Evolutionary conservation across 345 rosid genomes (phyloP).

Genomic region (Streptanthus diversifolius): DNA sequence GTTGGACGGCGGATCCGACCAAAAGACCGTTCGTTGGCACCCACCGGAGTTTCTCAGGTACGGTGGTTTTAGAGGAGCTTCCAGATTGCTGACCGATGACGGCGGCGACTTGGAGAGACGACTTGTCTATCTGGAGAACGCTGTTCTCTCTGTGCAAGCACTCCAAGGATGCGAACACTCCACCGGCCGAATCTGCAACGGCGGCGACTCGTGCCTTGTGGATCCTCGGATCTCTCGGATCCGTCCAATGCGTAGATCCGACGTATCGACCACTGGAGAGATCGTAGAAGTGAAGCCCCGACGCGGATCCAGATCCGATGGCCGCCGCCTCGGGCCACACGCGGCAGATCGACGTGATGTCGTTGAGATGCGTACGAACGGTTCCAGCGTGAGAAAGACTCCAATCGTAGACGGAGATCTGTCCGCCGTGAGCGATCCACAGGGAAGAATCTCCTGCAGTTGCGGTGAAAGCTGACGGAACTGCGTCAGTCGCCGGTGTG

Average conservation of each 20-base stretch:
- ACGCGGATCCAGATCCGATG: slow-evolving; percentile 53
- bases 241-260: slow-evolving; percentile 75
- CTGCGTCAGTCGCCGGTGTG: slow-evolving; percentile 61
- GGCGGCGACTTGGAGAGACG: slow-evolving; percentile 62
- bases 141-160: slow-evolving; percentile 79
- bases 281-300: slow-evolving; percentile 88
- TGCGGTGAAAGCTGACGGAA: slow-evolving; percentile 64
- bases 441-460: slow-evolving; percentile 62
- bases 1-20: slow-evolving; percentile 50
- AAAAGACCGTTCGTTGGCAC: slow-evolving; percentile 46
- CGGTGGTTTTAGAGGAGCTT: slow-evolving; percentile 54
- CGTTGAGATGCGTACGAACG: slow-evolving; percentile 73
- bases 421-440: slow-evolving; percentile 93
- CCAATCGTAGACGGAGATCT: slow-evolving; percentile 76
- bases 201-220: slow-evolving; percentile 69
- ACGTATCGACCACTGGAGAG: slow-evolving; percentile 53
- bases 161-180: slow-evolving; percentile 68
- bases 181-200: slow-evolving; percentile 47
- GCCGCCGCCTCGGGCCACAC: slow-evolving; percentile 67
- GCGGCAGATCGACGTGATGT: slow-evolving; percentile 58
- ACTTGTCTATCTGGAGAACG: slow-evolving; percentile 66
- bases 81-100: slow-evolving; percentile 69
- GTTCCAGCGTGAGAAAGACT: slow-evolving; percentile 57
- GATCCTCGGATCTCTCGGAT: slow-evolving; percentile 75
- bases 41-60: slow-evolving; percentile 69